Conservation (phyloP, 495 filamentous ascomycete species). For the Aspergillus diversus region DNA sequence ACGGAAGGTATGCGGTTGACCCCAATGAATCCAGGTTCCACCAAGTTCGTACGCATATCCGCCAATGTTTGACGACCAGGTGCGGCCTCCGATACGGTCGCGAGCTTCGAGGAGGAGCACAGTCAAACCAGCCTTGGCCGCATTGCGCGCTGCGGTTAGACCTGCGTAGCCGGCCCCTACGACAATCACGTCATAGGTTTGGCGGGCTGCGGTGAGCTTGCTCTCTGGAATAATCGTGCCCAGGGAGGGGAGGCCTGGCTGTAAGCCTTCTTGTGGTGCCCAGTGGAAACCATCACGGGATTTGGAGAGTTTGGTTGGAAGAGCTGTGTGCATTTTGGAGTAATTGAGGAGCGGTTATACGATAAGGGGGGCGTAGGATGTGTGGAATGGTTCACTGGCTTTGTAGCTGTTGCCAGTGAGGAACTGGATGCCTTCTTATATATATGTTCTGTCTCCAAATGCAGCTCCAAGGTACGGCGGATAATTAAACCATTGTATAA, state of each 20-base stretch:
- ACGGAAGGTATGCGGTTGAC: constrained; percentile 29
- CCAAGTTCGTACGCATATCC: constrained; percentile 37
- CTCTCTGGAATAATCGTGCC: background rate
- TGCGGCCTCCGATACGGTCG: constrained; percentile 41
- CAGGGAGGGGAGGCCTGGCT: background rate
- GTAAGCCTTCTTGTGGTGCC: background rate
- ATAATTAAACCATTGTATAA: too few species aligned
- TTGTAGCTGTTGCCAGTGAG: too few species aligned
- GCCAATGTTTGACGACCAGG: constrained; percentile 32
- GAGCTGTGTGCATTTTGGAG: too few species aligned
- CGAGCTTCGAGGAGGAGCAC: constrained; percentile 41
- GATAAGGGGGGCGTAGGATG: too few species aligned
- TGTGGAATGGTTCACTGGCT: too few species aligned
- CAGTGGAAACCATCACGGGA: background rate
- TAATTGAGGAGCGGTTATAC: too few species aligned
- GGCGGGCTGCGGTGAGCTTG: background rate
- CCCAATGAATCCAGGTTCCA: constrained; percentile 40
- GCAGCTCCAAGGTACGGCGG: too few species aligned
- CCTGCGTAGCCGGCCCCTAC: constrained; percentile 35
- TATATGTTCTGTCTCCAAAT: too few species aligned
- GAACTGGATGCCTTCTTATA: too few species aligned
- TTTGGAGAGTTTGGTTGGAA: too few species aligned
- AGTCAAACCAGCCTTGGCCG: constrained; percentile 20
- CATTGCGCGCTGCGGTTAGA: constrained; percentile 30
- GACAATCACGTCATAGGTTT: constrained; percentile 25